phyloP scores from a whole-genome alignment of 2,329 filamentous ascomycete genomes.

The Diplodia intermedia region DNA sequence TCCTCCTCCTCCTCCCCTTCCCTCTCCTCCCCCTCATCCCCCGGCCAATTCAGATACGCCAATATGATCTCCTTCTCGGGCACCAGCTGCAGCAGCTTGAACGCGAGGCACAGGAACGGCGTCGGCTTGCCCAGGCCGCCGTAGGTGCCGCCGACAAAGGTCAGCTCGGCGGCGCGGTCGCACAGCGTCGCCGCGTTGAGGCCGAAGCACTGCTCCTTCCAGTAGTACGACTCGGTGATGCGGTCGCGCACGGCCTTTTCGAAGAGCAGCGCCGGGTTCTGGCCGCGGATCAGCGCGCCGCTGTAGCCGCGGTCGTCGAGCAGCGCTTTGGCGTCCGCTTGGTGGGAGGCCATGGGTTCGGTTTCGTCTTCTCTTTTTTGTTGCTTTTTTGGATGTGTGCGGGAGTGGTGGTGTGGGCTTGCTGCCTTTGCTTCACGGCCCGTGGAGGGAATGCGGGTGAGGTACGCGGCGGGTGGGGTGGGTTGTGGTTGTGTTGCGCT shows the following conservation, averaged over 20 bases:
- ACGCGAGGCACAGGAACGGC: slow-evolving; percentile 90
- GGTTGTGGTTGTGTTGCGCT: not conserved
- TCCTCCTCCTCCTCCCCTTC: slow-evolving; percentile 62
- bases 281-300: slow-evolving; percentile 79
- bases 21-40: slow-evolving; percentile 71
- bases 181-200: slow-evolving; percentile 83
- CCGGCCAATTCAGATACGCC: slow-evolving; percentile 80
- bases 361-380: not conserved
- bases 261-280: slow-evolving; percentile 94
- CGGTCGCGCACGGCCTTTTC: slow-evolving; percentile 95
- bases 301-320: slow-evolving; percentile 89
- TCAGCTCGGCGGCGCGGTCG: slow-evolving; percentile 85
- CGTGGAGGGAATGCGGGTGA: not conserved
- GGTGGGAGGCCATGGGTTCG: slow-evolving; percentile 61
- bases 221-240: slow-evolving; percentile 95
- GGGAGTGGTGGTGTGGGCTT: not conserved
- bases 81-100: slow-evolving; percentile 90
- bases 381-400: slow-evolving; percentile 1
- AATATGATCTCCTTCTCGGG: slow-evolving; percentile 79
- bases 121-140: slow-evolving; percentile 84
- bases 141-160: slow-evolving; percentile 86
- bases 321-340: slow-evolving; percentile 76
- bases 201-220: slow-evolving; percentile 98
- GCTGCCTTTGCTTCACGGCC: not conserved
- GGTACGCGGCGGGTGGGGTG: not conserved